Evolutionary conservation across 2,329 filamentous ascomycete genomes (phyloP).

Genomic region (Trichophyton verrucosum): DNA sequence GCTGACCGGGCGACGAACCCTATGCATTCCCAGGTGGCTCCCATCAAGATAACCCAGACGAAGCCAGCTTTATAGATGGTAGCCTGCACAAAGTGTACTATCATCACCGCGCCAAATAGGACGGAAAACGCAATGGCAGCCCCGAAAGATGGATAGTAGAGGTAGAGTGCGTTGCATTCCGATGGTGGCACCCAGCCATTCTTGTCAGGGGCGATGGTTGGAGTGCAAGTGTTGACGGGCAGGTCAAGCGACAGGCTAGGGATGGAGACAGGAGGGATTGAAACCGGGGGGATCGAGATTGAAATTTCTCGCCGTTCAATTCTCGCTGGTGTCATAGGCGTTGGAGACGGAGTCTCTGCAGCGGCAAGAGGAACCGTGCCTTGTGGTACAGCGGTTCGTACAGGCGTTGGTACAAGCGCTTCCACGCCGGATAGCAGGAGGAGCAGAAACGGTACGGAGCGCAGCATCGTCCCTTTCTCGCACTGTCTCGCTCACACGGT

Average conservation of each 20-base stretch:
- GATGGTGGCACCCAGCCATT: conserved; percentile 16
- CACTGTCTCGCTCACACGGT: background rate
- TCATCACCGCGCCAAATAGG: conserved; percentile 7
- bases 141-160: conserved; percentile 12
- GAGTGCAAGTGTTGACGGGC: conserved; percentile 11
- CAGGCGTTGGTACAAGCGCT: background rate
- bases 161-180: conserved; percentile 26
- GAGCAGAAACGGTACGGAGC: background rate
- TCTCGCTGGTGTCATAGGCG: background rate
- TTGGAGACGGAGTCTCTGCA: background rate
- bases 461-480: background rate
- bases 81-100: conserved; percentile 11
- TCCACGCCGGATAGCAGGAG: background rate
- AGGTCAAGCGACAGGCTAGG: conserved; percentile 2
- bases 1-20: conserved; percentile 15
- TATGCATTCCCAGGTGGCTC: conserved; percentile 10
- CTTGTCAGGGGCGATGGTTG: conserved; percentile 15
- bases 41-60: conserved; percentile 14
- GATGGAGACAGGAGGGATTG: conserved; percentile 5
- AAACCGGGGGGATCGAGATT: conserved; percentile 2
- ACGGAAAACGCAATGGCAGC: conserved; percentile 11
- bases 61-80: conserved; percentile 12
- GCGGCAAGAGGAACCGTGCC: background rate
- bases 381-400: background rate
- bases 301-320: background rate